Percentiles rank a stretch among this genome's conserved stretches.
Conservation (phyloP, 257 asterid species). For the Capsicum pubescens region DNA sequence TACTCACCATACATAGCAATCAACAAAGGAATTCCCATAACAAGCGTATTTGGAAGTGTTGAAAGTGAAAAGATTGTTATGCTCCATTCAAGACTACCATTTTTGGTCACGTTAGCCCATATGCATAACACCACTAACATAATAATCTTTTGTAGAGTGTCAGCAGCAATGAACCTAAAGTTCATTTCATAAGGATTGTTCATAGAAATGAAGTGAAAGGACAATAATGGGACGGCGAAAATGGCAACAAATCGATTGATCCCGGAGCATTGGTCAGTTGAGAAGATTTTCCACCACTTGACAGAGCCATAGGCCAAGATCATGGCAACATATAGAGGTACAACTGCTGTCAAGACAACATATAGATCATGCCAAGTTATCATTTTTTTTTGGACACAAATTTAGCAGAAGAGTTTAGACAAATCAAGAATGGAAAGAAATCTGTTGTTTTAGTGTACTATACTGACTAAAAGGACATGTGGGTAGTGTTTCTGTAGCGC, state of each 20-base stretch:
- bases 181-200: conserved; percentile 43
- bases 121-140: conserved; percentile 32
- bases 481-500: neutral
- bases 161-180: conserved; percentile 44
- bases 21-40: conserved; percentile 43
- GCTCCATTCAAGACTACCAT: conserved; percentile 42
- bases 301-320: conserved; percentile 46
- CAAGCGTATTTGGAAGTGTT: conserved; percentile 40
- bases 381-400: conserved; percentile 29
- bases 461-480: neutral
- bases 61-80: conserved; percentile 43
- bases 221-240: conserved; percentile 41
- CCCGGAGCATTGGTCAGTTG: conserved; percentile 46
- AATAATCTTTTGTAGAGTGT: conserved; percentile 34
- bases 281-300: conserved; percentile 48
- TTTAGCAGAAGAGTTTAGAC: neutral
- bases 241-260: conserved; percentile 42
- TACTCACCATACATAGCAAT: conserved; percentile 44
- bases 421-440: neutral
- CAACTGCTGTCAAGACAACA: conserved; percentile 40
- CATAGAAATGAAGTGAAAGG: conserved; percentile 42
- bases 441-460: conserved; percentile 3
- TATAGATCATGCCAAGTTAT: conserved; percentile 42
- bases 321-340: conserved; percentile 48
- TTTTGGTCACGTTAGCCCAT: conserved; percentile 40